Percentiles rank a stretch among this genome's conserved stretches.
Conservation (phyloP, 306 rosid species). For the Neltuma alba region DNA sequence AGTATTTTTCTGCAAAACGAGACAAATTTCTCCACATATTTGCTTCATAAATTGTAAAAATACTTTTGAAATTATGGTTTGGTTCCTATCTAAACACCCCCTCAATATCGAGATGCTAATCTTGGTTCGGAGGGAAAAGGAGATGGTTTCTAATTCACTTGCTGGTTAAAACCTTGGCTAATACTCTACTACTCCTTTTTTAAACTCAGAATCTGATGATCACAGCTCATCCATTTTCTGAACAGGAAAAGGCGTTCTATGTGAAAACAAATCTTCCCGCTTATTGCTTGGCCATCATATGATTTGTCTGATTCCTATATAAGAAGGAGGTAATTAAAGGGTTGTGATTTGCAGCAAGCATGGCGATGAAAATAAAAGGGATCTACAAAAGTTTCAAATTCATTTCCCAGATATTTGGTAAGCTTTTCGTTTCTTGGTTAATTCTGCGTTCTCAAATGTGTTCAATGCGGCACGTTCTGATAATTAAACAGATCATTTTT, state of each 20-base stretch:
- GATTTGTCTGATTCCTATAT: conserved; percentile 15
- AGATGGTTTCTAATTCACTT: conserved; percentile 56
- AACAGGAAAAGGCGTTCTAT: conserved; percentile 44
- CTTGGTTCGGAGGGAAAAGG: conserved; percentile 43
- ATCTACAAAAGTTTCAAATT: conserved; percentile 53
- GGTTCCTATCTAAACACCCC: too few relatives aligned
- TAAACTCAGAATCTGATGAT: conserved; percentile 10
- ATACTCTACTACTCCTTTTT: conserved; percentile 34
- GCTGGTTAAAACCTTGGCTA: conserved; percentile 42
- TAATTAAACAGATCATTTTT: conserved; percentile 23
- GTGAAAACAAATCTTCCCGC: too few relatives aligned
- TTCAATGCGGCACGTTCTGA: background rate
- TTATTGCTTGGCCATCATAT: conserved; percentile 32
- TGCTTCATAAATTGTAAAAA: too few relatives aligned
- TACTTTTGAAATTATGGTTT: too few relatives aligned
- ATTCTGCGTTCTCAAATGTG: background rate
- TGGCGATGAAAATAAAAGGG: conserved; percentile 65
- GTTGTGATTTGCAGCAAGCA: conserved; percentile 43
- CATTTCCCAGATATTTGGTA: conserved; percentile 54
- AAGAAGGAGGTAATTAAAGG: background rate
- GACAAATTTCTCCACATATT: too few relatives aligned
- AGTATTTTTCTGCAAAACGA: too few relatives aligned
- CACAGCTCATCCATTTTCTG: conserved; percentile 30
- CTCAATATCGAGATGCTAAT: conserved; percentile 65
- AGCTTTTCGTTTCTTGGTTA: conserved; percentile 4